Evolutionary conservation across 2,329 filamentous ascomycete species (phyloP).

Genomic region (Fusarium clavum): DNA sequence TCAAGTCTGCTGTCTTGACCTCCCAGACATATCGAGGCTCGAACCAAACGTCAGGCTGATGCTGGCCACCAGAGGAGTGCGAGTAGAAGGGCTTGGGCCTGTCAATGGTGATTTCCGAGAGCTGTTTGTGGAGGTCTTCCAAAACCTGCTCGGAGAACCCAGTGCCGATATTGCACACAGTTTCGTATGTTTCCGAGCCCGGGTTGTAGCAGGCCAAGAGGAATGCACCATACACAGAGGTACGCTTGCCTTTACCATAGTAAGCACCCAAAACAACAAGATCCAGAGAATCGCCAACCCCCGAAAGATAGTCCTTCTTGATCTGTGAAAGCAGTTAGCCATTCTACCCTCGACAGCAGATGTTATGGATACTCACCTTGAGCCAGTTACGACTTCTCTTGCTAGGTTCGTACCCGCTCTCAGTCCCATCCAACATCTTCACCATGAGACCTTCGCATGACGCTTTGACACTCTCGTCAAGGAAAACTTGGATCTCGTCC

Average conservation of each 20-base stretch:
- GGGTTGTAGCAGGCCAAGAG: slow-evolving; percentile 93
- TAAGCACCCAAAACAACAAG: slow-evolving; percentile 96
- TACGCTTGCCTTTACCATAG: slow-evolving; percentile 93
- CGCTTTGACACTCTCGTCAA: slow-evolving; percentile 95
- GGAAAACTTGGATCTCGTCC: slow-evolving; percentile 90
- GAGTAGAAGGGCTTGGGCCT: slow-evolving; percentile 93
- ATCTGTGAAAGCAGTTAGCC: slow-evolving; percentile 64
- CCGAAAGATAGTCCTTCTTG: slow-evolving; percentile 97
- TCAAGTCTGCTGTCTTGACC: slow-evolving; percentile 95
- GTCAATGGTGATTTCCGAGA: slow-evolving; percentile 85
- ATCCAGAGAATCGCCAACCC: slow-evolving; percentile 94
- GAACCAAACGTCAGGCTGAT: slow-evolving; percentile 99
- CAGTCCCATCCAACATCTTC: slow-evolving; percentile 95
- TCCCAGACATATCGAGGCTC: slow-evolving; percentile 97
- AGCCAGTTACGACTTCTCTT: slow-evolving; percentile 98
- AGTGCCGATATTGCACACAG: slow-evolving; percentile 97
- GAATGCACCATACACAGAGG: slow-evolving; percentile 95
- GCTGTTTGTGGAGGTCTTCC: slow-evolving; percentile 82
- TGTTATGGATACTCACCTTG: slow-evolving; percentile 68
- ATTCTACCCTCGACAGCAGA: slow-evolving; percentile 66
- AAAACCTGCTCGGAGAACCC: slow-evolving; percentile 95
- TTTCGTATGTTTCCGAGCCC: slow-evolving; percentile 84
- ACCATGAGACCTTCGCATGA: slow-evolving; percentile 99
- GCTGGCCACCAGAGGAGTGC: slow-evolving; percentile 84
- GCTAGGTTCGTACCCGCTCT: slow-evolving; percentile 95